A percentile compares a stretch with the other conserved stretches of the same genome.
Conservation (phyloP, 352 stramenopile genomes). For the Globisporangium okanoganense region DNA sequence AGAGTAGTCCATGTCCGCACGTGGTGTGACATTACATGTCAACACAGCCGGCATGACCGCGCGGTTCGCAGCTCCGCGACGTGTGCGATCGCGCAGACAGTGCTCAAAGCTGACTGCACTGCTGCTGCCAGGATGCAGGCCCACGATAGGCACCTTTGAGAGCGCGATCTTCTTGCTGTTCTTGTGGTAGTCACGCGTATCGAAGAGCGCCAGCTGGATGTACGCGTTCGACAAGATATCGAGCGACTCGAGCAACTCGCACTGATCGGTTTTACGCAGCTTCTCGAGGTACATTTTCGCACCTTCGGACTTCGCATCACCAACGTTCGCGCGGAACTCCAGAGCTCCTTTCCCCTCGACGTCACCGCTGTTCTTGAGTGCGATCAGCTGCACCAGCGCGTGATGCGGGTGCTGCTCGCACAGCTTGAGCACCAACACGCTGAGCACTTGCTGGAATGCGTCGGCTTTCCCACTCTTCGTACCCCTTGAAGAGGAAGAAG, state of each 20-base stretch:
- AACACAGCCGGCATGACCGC: conserved; percentile 70
- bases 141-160: conserved; percentile 48
- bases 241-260: conserved; percentile 68
- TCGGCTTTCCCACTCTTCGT: neutral
- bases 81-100: conserved; percentile 55
- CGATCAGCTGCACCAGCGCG: conserved; percentile 93
- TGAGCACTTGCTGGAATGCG: conserved; percentile 86
- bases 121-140: conserved; percentile 20
- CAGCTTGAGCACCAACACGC: conserved; percentile 89
- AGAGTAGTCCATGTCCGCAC: conserved; percentile 79
- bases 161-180: conserved; percentile 72
- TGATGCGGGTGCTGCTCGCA: conserved; percentile 96
- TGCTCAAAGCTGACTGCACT: conserved; percentile 54
- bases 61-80: conserved; percentile 25
- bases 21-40: conserved; percentile 66
- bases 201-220: conserved; percentile 75
- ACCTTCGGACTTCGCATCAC: conserved; percentile 67
- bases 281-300: conserved; percentile 61
- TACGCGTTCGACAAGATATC: conserved; percentile 74
- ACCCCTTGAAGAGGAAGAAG: neutral
- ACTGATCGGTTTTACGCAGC: conserved; percentile 43
- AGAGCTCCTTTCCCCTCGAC: conserved; percentile 78
- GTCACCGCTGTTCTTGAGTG: conserved; percentile 92
- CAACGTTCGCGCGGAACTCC: conserved; percentile 78
- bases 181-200: conserved; percentile 73